Evolutionary conservation across 2,329 filamentous ascomycete species (phyloP), one percentile per base, ranked within the genome.

Genomic region (Biscogniauxia marginata): DNA sequence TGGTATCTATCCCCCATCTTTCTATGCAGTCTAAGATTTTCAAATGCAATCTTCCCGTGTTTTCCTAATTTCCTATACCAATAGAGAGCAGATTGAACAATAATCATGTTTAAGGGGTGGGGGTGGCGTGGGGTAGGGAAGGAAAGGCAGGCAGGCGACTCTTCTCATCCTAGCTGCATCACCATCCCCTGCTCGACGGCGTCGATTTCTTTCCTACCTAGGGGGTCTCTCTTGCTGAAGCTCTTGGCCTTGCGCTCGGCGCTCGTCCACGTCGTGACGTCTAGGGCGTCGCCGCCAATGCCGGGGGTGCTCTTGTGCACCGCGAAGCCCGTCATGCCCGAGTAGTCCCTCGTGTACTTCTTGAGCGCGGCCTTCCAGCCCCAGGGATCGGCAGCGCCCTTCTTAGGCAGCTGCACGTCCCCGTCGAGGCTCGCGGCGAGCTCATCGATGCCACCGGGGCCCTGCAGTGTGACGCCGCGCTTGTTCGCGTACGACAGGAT

Each of bases 281-380:
- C 76, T 3, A 71, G 58, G 0, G 24, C 18, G 52, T 78, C 75
- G 0, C 76, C 75, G 3, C 75, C 75, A 18, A 77, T 73, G 16
- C 25, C 25, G 2, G 49, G 18, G 13, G 48, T 25, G 16, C 39
- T 19, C 25, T 52, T 63, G 7, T 46, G 34, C 8, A 3, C 19
- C 16, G 34, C 19, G 4, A 9, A 8, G 5, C 46, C 44, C 8
- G 3, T 49, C 11, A 23, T 34, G 8, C 7, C 56, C 49, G 50
- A 56, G 13, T 66, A 54, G 6, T 54, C 30, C 16, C 57, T 57
- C 49, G 56, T 53, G 51, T 72, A 70, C 25, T 62, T 46, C 23
- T 60, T 60, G 8, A 70, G 49, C n/a, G 52, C 57, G 9, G 58
- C 57, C 18, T 58, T 60, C 54, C 61, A 70, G 1, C 61, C 63